Conservation (phyloP, 768 basidiomycete genomes). For the Flagelloscypha sp. region DNA sequence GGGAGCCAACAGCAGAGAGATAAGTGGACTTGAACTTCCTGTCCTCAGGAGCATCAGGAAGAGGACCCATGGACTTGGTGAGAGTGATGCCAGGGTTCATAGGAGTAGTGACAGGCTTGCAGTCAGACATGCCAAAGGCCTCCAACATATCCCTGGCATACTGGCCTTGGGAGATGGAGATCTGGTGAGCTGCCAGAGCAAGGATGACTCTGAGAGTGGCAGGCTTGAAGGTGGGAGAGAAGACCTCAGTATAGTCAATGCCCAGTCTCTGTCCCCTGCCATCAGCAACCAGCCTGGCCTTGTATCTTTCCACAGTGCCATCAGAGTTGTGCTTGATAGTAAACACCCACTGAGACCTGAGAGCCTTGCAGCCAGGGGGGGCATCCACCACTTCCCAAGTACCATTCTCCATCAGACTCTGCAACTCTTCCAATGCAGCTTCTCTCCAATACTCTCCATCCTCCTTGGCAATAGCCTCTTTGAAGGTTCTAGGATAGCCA, state of each 20-base stretch:
- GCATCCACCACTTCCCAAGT: no score
- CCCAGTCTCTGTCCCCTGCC: conserved; percentile 30
- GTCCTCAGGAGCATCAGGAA: no score
- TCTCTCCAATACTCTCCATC: conserved; percentile 14
- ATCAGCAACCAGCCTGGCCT: conserved; percentile 34
- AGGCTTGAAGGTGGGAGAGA: conserved; percentile 21
- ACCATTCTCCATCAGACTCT: no score
- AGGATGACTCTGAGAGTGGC: conserved; percentile 15
- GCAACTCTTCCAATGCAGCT: no score
- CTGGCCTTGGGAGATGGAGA: no score
- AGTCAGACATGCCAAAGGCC: conserved; percentile 13
- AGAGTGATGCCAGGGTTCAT: conserved; percentile 7
- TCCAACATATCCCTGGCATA: conserved; percentile 15
- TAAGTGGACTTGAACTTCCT: no score
- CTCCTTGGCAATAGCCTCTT: no score
- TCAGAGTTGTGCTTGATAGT: no score
- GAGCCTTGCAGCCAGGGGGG: no score
- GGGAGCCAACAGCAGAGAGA: conserved; percentile 5
- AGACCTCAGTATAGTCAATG: conserved; percentile 30
- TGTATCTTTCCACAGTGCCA: conserved; percentile 26
- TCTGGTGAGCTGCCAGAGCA: conserved; percentile 16
- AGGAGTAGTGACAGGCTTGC: conserved; percentile 16
- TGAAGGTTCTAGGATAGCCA: no score
- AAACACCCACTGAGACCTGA: no score
- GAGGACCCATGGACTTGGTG: no score